Percentiles rank a stretch among this genome's conserved stretches.
phyloP scores from a whole-genome alignment of 208 protist genomes.

The Angomonas deanei region DNA sequence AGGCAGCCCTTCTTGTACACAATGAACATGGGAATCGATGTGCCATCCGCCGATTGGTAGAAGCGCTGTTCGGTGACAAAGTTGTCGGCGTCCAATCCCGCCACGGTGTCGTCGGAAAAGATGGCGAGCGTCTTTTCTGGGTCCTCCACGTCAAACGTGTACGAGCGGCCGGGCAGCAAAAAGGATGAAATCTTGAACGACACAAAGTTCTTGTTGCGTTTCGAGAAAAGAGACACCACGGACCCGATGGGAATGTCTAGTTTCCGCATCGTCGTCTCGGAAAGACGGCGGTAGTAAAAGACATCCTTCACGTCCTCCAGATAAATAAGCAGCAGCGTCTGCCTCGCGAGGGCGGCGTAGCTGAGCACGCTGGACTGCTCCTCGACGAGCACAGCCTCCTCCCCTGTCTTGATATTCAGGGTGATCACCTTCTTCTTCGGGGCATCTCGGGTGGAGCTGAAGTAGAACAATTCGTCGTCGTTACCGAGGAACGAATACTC shows the following conservation, averaged over 20 bases:
- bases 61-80: conserved; percentile 88
- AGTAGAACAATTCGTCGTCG: conserved; percentile 76
- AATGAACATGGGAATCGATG: conserved; percentile 93
- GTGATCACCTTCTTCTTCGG: conserved; percentile 83
- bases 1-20: conserved; percentile 70
- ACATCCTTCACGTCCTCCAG: conserved; percentile 93
- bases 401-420: conserved; percentile 50
- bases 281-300: conserved; percentile 68
- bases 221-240: conserved; percentile 37
- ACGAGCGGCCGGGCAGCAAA: conserved; percentile 78
- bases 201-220: conserved; percentile 64
- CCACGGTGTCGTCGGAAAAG: conserved; percentile 68
- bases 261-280: conserved; percentile 16
- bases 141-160: conserved; percentile 68
- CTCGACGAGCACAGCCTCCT: conserved; percentile 56
- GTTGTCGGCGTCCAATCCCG: conserved; percentile 57
- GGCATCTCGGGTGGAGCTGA: conserved; percentile 87
- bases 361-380: conserved; percentile 71
- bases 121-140: conserved; percentile 48
- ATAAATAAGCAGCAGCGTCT: conserved; percentile 84
- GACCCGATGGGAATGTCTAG: conserved; percentile 83
- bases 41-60: conserved; percentile 88
- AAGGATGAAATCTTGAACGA: conserved; percentile 92
- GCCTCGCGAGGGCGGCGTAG: conserved; percentile 35
- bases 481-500: conserved; percentile 89